A percentile compares a stretch with the other conserved stretches of the same genome.
Evolutionary conservation across 805 yeast species (phyloP).

Genomic region (Priceomyces haplophilus): DNA sequence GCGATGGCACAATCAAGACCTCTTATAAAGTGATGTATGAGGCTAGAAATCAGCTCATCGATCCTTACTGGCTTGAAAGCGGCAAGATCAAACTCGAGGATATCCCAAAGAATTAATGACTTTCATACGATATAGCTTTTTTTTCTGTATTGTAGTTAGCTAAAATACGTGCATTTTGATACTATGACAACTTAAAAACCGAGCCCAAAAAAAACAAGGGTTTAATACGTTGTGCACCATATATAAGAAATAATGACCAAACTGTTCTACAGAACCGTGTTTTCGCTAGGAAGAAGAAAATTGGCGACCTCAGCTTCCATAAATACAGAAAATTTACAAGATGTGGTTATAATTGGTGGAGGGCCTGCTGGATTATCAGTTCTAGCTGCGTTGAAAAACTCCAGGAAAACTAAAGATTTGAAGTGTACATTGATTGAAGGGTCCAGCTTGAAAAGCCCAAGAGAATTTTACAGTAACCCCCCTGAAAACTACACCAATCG

Average conservation of each 20-base stretch:
- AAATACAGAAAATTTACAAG: conserved; percentile 31
- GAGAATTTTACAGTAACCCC: conserved; percentile 42
- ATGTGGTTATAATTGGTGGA: conserved; percentile 88
- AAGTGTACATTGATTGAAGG: conserved; percentile 74
- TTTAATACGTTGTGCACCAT: too few relatives aligned
- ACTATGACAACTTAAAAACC: not conserved
- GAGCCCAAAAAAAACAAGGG: not conserved
- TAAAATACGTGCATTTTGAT: not conserved
- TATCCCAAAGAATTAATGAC: conserved; percentile 25
- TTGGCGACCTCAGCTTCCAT: conserved; percentile 11
- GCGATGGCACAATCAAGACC: conserved; percentile 95
- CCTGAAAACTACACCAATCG: conserved; percentile 67
- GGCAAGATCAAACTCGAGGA: conserved; percentile 58
- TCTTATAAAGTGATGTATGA: conserved; percentile 80
- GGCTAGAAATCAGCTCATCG: conserved; percentile 63
- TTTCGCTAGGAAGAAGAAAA: conserved; percentile 3
- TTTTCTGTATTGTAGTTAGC: too few relatives aligned
- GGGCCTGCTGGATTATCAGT: conserved; percentile 96
- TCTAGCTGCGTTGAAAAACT: conserved; percentile 73
- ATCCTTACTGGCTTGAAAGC: conserved; percentile 69
- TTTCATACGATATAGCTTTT: not conserved
- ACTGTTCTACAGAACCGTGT: not conserved
- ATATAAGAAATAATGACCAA: not conserved
- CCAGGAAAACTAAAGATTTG: conserved; percentile 57
- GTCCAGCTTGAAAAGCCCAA: conserved; percentile 51